A percentile compares a stretch with the other conserved stretches of the same genome.
phyloP scores from a whole-genome alignment of 2,329 filamentous ascomycete species.

The Trichoderma aggressivum region DNA sequence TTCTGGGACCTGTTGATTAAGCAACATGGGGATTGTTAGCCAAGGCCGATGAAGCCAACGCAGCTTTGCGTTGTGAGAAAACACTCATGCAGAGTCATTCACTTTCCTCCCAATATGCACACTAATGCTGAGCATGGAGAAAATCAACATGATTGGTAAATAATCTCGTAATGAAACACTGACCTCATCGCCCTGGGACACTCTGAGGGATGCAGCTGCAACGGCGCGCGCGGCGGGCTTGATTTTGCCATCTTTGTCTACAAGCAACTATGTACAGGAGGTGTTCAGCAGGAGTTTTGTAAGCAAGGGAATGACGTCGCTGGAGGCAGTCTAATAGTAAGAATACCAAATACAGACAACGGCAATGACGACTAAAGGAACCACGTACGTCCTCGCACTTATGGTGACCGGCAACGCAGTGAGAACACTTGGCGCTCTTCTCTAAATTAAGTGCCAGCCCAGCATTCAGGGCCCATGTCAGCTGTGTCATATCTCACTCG shows the following conservation, averaged over 20 bases:
- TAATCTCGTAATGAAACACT: conserved; percentile 8
- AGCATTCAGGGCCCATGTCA: not conserved
- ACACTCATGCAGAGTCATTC: not conserved
- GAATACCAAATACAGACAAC: not conserved
- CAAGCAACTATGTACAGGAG: conserved; percentile 20
- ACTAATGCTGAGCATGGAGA: not conserved
- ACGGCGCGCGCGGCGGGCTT: conserved; percentile 20
- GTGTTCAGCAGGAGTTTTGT: conserved; percentile 17
- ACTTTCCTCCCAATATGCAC: not conserved
- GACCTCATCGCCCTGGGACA: conserved; percentile 20
- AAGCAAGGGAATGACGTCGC: not conserved
- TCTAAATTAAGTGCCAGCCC: conserved; percentile 7
- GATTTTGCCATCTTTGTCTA: conserved; percentile 21
- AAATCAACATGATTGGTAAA: not conserved
- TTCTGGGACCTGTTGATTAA: not conserved
- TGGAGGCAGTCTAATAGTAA: not conserved
- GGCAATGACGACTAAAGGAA: not conserved
- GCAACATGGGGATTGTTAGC: not conserved
- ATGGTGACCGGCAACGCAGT: conserved; percentile 20
- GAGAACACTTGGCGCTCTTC: conserved; percentile 21
- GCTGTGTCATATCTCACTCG: not conserved
- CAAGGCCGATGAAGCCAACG: not conserved
- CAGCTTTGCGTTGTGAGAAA: not conserved
- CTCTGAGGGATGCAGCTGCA: conserved; percentile 19
- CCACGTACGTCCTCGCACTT: conserved; percentile 21